phyloP scores from a whole-genome alignment of 2,329 filamentous ascomycete species.

The Fusarium lateritium region DNA sequence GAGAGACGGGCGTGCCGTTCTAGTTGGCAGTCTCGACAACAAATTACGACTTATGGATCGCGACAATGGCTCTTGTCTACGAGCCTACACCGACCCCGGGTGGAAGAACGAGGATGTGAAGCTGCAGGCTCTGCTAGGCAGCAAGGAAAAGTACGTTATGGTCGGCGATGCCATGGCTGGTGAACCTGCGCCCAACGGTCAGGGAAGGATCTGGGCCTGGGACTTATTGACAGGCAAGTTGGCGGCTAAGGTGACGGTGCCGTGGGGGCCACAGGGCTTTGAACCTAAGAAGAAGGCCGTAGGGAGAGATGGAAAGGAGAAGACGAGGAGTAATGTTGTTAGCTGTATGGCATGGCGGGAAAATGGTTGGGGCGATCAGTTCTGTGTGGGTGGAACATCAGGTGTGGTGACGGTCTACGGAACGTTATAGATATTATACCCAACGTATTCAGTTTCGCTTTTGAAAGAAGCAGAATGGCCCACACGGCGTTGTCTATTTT shows the following conservation, averaged over 20 bases:
- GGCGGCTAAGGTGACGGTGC: conserved; percentile 72
- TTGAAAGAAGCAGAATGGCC: neutral
- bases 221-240: conserved; percentile 83
- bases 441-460: neutral
- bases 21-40: conserved; percentile 83
- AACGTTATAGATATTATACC: conserved; percentile 46
- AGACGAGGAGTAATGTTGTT: conserved; percentile 71
- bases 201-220: conserved; percentile 83
- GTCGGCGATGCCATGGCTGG: conserved; percentile 80
- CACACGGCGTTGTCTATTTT: conserved; percentile 12
- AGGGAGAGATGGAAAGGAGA: conserved; percentile 73
- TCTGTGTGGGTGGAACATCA: conserved; percentile 75
- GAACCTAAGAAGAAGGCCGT: conserved; percentile 67
- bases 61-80: conserved; percentile 78
- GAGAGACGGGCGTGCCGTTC: conserved; percentile 78
- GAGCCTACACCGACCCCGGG: conserved; percentile 73
- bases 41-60: conserved; percentile 87
- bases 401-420: conserved; percentile 77
- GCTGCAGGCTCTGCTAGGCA: conserved; percentile 82
- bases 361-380: conserved; percentile 74
- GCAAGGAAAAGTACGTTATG: conserved; percentile 82
- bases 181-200: conserved; percentile 51
- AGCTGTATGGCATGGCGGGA: conserved; percentile 76
- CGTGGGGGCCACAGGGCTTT: conserved; percentile 68
- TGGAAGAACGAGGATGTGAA: conserved; percentile 78